These are phyloP conservation scores for Eimeria falciformis DNA, from an alignment of 169 alveolate species.

Conservation along the genomic window DNA sequence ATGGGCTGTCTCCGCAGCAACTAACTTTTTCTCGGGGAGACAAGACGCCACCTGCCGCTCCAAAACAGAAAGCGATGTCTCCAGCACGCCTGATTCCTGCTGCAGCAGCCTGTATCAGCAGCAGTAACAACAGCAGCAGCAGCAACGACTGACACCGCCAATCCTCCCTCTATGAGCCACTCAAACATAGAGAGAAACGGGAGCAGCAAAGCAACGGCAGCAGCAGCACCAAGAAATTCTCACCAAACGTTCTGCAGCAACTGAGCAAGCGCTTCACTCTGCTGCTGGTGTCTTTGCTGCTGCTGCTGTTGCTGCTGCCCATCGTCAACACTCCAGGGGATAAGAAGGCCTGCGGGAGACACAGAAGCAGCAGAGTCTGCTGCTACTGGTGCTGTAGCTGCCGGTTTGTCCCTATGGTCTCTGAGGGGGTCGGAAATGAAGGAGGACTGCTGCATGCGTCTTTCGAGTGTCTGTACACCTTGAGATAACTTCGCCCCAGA, in stretches of 20 bases:
- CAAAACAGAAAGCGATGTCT: not conserved
- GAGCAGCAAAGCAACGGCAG: slow-evolving; percentile 39
- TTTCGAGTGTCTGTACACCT: not conserved
- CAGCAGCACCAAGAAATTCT: not conserved
- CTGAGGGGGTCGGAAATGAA: not conserved
- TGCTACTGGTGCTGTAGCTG: slow-evolving; percentile 17
- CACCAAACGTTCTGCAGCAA: slow-evolving; percentile 10
- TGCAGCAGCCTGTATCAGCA: slow-evolving; percentile 54
- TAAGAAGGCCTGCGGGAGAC: not conserved
- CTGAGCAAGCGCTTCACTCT: not conserved
- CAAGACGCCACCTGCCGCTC: slow-evolving; percentile 28
- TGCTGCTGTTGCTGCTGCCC: slow-evolving; percentile 21
- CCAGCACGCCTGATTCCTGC: slow-evolving; percentile 6
- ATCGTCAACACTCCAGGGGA: not conserved
- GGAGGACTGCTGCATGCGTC: slow-evolving; percentile 43
- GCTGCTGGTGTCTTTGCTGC: slow-evolving; percentile 8
- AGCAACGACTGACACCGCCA: not conserved
- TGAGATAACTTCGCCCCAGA: not conserved
- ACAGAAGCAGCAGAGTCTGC: not conserved
- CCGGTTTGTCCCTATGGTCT: not conserved
- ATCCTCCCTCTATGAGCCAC: not conserved
- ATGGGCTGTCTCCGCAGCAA: not conserved
- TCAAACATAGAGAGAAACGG: not conserved
- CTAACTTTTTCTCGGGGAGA: not conserved
- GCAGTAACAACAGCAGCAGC: slow-evolving; percentile 50